Conservation (phyloP, 352 stramenopile genomes). For the Pythium folliculosum region DNA sequence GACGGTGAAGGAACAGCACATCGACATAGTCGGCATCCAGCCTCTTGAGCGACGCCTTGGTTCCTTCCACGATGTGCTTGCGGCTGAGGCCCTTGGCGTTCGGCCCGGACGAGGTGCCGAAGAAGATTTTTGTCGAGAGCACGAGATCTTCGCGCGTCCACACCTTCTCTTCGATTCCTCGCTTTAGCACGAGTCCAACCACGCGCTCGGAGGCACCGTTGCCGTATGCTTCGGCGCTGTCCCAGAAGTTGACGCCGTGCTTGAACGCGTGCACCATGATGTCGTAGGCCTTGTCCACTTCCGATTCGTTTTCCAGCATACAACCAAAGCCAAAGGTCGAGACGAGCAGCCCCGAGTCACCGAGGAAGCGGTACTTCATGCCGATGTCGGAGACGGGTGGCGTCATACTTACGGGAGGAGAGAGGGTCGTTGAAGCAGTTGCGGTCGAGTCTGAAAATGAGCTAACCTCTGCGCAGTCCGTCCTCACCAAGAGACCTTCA, state of each 20-base stretch:
- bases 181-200: slow-evolving; percentile 34
- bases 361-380: slow-evolving; percentile 32
- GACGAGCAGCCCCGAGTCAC: slow-evolving; percentile 22
- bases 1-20: slow-evolving; percentile 37
- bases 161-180: slow-evolving; percentile 22
- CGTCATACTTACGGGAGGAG: too few species aligned
- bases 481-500: too few species aligned
- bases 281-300: background rate
- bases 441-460: too few species aligned
- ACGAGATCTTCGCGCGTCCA: slow-evolving; percentile 51
- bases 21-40: slow-evolving; percentile 44
- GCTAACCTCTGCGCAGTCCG: too few species aligned
- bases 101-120: slow-evolving; percentile 23
- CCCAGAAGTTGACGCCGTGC: slow-evolving; percentile 56
- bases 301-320: background rate
- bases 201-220: slow-evolving; percentile 32
- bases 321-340: slow-evolving; percentile 10
- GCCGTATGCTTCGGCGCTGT: slow-evolving; percentile 42
- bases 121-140: slow-evolving; percentile 62
- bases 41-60: slow-evolving; percentile 43
- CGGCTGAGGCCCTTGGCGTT: slow-evolving; percentile 36
- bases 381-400: background rate
- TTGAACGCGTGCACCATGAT: slow-evolving; percentile 8
- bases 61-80: slow-evolving; percentile 56
- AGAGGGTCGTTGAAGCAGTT: too few species aligned